Base-by-base conservation (phyloP, 1,284 basidiomycete genomes). In the Rhodotorula sp. region DNA sequence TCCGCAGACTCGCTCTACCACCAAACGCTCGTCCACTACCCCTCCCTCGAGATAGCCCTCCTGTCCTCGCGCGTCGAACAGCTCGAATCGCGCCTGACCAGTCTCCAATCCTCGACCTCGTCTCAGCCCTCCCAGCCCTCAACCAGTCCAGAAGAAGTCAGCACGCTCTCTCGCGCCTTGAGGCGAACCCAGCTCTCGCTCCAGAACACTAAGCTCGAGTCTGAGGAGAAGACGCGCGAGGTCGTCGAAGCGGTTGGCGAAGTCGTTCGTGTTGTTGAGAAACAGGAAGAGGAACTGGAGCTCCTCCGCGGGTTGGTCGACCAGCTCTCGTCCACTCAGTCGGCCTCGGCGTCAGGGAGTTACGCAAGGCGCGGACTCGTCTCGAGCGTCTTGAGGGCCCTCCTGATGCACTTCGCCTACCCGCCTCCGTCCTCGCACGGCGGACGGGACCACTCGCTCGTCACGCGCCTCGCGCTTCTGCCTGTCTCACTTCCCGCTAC, bases 101-200 rank as follows among this genome's bases (percentile, higher is more conserved):
- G 50, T 56, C 71, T 9, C 65, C 56, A 34, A 63, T 69, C 3
- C 74, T 76, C 52, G 79, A 78, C 1, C 77, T 77, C 53, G 79
- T 80, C 60, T 75, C 68, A 24, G 79, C 81, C 62, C 69, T 80
- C 24, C 71, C 75, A 24, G 64, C 75, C 7, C 71, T 81, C n/a
- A 10, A 44, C 40, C 40, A 44, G 40, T 44, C 40, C 10, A 18
- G 40, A 44, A 18, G 40, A 44, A 44, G 40, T 44, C 40, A 15
- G 13, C 40, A 44, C 40, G 9, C 40, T 44, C 40, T 44, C 40
- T 13, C 40, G 40, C 40, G 40, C 40, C 3, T 18, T 44, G 40
- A 11, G 40, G 40, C 40, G 40, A 44, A 44, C 40, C 40, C 40
- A 66, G 40, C 55, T 70, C 10, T 18, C 65, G 40, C 30, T 44